Base-by-base conservation (phyloP, 495 filamentous ascomycete species). In the Podospora fimiseda region DNA sequence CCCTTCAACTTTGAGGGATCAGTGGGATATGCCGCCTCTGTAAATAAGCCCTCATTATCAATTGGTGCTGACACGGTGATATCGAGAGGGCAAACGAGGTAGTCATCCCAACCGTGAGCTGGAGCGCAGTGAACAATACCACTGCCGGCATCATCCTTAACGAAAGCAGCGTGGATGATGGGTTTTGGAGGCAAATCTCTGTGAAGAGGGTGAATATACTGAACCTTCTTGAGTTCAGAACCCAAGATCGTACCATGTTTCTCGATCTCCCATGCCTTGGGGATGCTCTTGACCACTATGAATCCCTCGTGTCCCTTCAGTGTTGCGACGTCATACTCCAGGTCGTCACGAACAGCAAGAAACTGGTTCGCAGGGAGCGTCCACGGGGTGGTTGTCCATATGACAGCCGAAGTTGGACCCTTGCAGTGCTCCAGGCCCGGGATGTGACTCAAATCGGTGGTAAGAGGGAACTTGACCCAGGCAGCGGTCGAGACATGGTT, bases 301-400 rank as follows among this genome's bases (percentile, higher is more conserved):
- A 70, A 46, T 8, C 54, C 75, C 30, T 83, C 82, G 22, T 18
- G 11, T 37, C 79, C 65, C 2, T 74, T 72, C 9, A 79, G 75
- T 55, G 77, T 65, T 30, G 94, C 69, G 47, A 96, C 70, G 21
- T 71, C 70, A 66, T 99, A 99, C 44, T 83, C 74, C 53, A 96
- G 56, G 14, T 84, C 80, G 2, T 80, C 64, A 56, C 86, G 78
- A 22, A 97, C 75, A 6, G 88, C 90, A 66, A 99, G 88, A 2
- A 87, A 91, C 58, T 80, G 79, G 65, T 99, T 99, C 15, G 94
- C 90, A 2, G 93, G 94, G 2, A 99, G 72, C 0, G 93, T 97
- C 93, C 93, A 99, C 1, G 93, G 94, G 2, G 92, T 97, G 0
- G 93, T 99, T 8, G 93, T 99, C 93, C 93, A 99, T 52, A 96